phyloP scores from a whole-genome alignment of 139 green algal genomes.

The Asterochloris sp. region DNA sequence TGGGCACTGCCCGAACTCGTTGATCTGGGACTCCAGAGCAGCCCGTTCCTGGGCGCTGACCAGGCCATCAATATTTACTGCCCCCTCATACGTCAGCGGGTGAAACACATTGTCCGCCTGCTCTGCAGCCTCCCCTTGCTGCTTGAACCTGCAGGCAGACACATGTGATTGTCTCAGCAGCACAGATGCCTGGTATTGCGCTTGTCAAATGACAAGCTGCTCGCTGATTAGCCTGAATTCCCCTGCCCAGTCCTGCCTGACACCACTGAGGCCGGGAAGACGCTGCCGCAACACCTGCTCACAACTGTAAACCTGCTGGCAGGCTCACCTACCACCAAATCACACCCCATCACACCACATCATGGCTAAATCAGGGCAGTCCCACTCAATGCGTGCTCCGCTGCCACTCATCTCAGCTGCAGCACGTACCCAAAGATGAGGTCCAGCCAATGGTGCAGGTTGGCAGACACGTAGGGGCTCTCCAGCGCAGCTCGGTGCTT shows the following conservation, averaged over 20 bases:
- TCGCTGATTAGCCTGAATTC: too few relatives aligned
- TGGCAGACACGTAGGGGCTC: conserved; percentile 47
- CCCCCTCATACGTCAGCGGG: conserved; percentile 68
- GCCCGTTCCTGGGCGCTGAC: conserved; percentile 13
- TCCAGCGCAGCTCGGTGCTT: conserved; percentile 57
- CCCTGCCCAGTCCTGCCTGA: too few relatives aligned
- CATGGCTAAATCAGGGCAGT: too few relatives aligned
- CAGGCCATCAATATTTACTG: conserved; percentile 16
- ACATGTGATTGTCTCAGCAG: conserved; percentile 1
- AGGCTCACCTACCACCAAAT: too few relatives aligned
- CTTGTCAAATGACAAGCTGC: too few relatives aligned
- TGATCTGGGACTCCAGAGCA: conserved; percentile 72
- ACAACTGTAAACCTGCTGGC: too few relatives aligned
- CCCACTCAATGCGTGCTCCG: conserved; percentile 50
- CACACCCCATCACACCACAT: too few relatives aligned
- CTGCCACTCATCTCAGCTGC: neutral
- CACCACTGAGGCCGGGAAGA: too few relatives aligned
- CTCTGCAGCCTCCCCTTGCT: conserved; percentile 41
- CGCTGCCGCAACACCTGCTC: too few relatives aligned
- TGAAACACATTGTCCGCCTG: conserved; percentile 74
- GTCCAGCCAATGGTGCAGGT: conserved; percentile 73
- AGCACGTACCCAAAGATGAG: conserved; percentile 65
- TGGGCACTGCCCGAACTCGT: conserved; percentile 70
- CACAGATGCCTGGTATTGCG: too few relatives aligned
- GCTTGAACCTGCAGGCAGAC: conserved; percentile 38